Evolutionary conservation across 148 eudicot genomes (phyloP).

Genomic region (Euryodendron excelsum): DNA sequence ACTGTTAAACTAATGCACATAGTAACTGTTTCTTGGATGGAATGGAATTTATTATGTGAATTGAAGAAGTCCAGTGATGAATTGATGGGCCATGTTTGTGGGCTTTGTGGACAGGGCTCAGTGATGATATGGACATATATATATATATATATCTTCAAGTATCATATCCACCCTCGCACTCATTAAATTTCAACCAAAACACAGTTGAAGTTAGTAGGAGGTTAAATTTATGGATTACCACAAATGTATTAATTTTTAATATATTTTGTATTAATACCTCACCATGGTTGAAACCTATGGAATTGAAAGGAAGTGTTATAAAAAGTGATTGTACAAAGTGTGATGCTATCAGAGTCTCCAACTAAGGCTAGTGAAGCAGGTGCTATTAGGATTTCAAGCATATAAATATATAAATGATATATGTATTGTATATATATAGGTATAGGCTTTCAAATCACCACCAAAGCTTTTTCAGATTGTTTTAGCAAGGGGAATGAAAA

Average conservation of each 20-base stretch:
- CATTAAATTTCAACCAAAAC: neutral
- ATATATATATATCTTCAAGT: neutral
- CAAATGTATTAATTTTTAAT: too few species aligned
- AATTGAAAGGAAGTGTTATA: too few species aligned
- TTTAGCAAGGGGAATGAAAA: too few species aligned
- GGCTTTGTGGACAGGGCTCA: neutral
- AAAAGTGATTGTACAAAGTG: too few species aligned
- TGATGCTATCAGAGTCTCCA: too few species aligned
- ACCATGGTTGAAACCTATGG: too few species aligned
- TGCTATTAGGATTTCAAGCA: too few species aligned
- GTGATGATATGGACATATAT: neutral
- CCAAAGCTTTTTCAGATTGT: neutral
- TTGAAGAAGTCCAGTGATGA: conserved; percentile 1
- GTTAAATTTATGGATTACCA: too few species aligned
- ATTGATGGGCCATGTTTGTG: neutral
- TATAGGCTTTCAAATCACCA: neutral
- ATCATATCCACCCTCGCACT: conserved; percentile 1
- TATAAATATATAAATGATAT: too few species aligned
- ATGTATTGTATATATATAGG: too few species aligned
- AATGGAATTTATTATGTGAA: neutral
- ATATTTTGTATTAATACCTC: too few species aligned
- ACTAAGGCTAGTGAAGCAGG: too few species aligned
- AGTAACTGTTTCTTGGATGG: neutral
- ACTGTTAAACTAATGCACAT: neutral
- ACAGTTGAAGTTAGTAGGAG: neutral